Percentiles rank a stretch among this genome's conserved stretches.
phyloP scores from a whole-genome alignment of 345 rosid genomes.

The Diplotaxis tenuifolia region DNA sequence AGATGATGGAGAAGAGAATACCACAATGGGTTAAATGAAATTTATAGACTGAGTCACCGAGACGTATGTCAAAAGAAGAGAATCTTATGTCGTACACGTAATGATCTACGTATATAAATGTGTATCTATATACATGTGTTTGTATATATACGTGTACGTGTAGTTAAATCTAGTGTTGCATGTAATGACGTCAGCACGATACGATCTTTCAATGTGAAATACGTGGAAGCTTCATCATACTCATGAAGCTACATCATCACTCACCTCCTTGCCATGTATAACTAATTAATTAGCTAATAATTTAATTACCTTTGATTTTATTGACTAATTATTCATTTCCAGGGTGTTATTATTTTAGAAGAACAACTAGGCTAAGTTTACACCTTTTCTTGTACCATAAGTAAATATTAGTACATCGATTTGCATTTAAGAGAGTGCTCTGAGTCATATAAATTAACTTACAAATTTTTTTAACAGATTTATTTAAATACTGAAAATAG shows the following conservation, averaged over 20 bases:
- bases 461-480: not conserved
- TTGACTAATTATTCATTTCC: not conserved
- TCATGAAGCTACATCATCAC: not conserved
- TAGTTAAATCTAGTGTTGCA: slow-evolving; percentile 13
- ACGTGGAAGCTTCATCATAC: slow-evolving; percentile 25
- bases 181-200: slow-evolving; percentile 41
- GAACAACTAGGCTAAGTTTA: not conserved
- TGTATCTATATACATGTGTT: slow-evolving; percentile 13
- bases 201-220: slow-evolving; percentile 28
- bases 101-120: slow-evolving; percentile 17
- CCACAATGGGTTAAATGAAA: slow-evolving; percentile 1
- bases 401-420: not conserved
- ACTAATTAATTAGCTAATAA: not conserved
- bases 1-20: slow-evolving; percentile 21
- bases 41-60: slow-evolving; percentile 25
- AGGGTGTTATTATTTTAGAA: not conserved
- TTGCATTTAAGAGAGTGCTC: not conserved
- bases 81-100: slow-evolving; percentile 33
- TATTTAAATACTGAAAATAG: not conserved
- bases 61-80: slow-evolving; percentile 26
- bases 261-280: slow-evolving; percentile 2
- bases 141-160: slow-evolving; percentile 20
- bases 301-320: not conserved
- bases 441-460: not conserved
- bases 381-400: not conserved